Evolutionary conservation across 2,329 filamentous ascomycete genomes (phyloP).

Genomic region (Arthrinium phaeospermum): DNA sequence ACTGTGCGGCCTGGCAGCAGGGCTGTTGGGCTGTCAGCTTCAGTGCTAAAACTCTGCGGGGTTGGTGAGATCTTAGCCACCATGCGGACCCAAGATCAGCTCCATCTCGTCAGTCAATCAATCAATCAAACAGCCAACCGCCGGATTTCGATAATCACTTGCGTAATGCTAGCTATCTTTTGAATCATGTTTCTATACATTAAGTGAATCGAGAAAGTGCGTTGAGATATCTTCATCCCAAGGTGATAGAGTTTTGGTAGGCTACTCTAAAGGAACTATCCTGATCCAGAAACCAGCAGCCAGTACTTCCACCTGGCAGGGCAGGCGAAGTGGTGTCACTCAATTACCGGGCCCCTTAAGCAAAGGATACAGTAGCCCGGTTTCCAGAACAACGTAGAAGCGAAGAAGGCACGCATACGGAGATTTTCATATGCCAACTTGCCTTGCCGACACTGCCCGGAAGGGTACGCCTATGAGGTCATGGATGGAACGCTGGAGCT

Average conservation of each 20-base stretch:
- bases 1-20: neutral
- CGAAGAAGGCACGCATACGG: neutral
- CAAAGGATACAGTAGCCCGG: no score
- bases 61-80: neutral
- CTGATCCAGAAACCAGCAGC: no score
- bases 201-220: no score
- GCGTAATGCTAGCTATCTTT: neutral
- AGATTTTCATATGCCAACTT: neutral
- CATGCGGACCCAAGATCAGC: neutral
- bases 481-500: neutral
- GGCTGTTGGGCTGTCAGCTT: slow-evolving; percentile 11
- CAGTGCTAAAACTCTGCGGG: neutral
- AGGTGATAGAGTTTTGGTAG: no score
- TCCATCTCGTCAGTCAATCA: neutral
- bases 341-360: no score
- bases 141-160: neutral
- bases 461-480: slow-evolving; percentile 4
- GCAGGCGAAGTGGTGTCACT: neutral
- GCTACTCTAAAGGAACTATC: no score
- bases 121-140: no score
- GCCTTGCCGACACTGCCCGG: neutral
- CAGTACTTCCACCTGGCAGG: no score
- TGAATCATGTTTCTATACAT: neutral
- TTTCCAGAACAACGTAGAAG: neutral
- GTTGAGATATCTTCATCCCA: no score